phyloP scores from a whole-genome alignment of 345 rosid species.

The Raphanus raphanistrum region DNA sequence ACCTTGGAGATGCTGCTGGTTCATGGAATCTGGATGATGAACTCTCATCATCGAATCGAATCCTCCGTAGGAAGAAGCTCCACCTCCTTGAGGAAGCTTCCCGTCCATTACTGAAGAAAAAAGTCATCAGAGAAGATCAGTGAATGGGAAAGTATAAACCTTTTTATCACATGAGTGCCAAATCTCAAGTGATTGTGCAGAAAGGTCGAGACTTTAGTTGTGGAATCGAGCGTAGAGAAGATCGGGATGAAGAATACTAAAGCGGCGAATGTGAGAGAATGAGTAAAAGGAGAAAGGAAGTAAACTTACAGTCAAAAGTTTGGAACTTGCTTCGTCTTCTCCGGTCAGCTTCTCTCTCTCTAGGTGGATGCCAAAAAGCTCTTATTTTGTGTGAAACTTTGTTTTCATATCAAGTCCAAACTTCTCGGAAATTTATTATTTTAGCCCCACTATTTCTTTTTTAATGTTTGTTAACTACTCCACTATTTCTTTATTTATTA shows the following conservation, averaged over 20 bases:
- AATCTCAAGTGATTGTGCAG: not conserved
- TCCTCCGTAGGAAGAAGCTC: constrained; percentile 62
- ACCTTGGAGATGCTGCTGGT: constrained; percentile 44
- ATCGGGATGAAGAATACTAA: not conserved
- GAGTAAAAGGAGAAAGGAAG: not conserved
- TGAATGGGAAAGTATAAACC: not conserved
- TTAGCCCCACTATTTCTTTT: not conserved
- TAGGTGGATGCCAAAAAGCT: not conserved
- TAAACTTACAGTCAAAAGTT: not conserved
- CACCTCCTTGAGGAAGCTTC: constrained; percentile 56
- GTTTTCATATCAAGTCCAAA: not conserved
- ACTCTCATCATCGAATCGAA: constrained; percentile 73
- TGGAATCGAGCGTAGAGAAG: not conserved
- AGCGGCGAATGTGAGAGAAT: not conserved
- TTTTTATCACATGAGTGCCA: not conserved
- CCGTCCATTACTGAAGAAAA: not conserved
- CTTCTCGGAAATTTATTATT: not conserved
- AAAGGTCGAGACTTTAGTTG: not conserved
- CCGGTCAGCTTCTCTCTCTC: not conserved
- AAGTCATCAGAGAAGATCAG: not conserved
- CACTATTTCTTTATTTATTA: not conserved
- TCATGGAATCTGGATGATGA: constrained; percentile 55
- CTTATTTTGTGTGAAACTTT: not conserved
- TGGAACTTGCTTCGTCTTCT: not conserved
- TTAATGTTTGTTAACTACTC: too few species aligned